A percentile compares a stretch with the other conserved stretches of the same genome.
Conservation (phyloP, 352 stramenopile genomes). For the Ochromonadaceae sp. region DNA sequence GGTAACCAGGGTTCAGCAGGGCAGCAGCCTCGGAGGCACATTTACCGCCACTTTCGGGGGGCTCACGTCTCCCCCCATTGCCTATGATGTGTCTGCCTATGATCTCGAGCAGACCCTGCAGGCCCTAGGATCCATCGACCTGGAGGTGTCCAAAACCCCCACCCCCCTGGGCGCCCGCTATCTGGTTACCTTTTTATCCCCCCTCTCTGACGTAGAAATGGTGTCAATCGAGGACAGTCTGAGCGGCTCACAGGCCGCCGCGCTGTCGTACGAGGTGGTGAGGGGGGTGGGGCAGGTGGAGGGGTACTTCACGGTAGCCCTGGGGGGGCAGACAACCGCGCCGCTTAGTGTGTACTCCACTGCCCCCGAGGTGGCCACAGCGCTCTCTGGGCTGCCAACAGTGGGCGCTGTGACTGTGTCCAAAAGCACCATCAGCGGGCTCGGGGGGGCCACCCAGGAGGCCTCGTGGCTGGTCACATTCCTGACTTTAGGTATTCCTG, state of each 20-base stretch:
- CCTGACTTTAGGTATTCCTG: not conserved
- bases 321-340: not conserved
- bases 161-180: not conserved
- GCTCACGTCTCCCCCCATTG: not conserved
- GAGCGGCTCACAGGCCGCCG: not conserved
- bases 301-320: not conserved
- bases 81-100: not conserved
- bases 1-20: not conserved
- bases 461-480: not conserved
- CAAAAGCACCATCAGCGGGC: not conserved
- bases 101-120: not conserved
- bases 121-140: no score
- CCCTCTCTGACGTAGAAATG: not conserved
- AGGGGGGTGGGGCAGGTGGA: not conserved
- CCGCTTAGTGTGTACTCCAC: not conserved
- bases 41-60: not conserved
- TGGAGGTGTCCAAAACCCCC: no score
- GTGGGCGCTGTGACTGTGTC: not conserved
- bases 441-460: not conserved
- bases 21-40: not conserved
- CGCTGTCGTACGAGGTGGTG: not conserved
- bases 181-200: conserved; percentile 1
- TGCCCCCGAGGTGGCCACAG: not conserved
- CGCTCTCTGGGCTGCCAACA: not conserved
- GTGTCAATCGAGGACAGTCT: not conserved